Conservation (phyloP, 2,329 filamentous ascomycete genomes). For the Arthrinium phaeospermum region DNA sequence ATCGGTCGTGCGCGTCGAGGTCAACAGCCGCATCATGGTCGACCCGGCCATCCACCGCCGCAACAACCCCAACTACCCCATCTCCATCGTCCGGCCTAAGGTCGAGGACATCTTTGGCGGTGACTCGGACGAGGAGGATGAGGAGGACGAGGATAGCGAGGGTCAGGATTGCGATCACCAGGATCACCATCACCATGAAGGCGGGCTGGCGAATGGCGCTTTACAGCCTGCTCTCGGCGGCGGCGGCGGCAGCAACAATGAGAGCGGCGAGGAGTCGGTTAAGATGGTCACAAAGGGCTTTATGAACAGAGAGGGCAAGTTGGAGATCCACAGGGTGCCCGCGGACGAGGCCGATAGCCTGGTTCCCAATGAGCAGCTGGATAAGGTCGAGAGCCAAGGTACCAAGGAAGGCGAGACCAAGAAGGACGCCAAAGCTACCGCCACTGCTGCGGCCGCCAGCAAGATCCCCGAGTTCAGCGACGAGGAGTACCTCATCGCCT, state of each 20-base stretch:
- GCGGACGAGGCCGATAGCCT: constrained; percentile 44
- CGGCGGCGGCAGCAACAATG: not conserved
- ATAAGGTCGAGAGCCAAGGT: constrained; percentile 50
- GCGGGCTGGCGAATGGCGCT: not conserved
- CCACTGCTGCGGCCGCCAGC: not conserved
- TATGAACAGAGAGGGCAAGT: constrained; percentile 48
- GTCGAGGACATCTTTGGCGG: constrained; percentile 67
- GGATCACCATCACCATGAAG: not conserved
- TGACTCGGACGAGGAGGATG: constrained; percentile 50
- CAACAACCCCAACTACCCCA: constrained; percentile 84
- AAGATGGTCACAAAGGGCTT: constrained; percentile 60
- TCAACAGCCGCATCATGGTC: constrained; percentile 88
- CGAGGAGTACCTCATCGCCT: constrained; percentile 83
- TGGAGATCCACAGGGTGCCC: constrained; percentile 40
- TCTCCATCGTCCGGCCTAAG: constrained; percentile 75
- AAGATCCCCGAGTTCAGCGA: constrained; percentile 68
- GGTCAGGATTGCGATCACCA: not conserved
- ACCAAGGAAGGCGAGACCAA: constrained; percentile 30
- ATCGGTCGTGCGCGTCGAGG: constrained; percentile 76
- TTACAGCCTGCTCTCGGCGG: constrained; percentile 42
- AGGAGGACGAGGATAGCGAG: constrained; percentile 43
- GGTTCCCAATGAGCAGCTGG: constrained; percentile 57
- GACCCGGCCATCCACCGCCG: constrained; percentile 82
- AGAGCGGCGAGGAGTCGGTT: constrained; percentile 26
- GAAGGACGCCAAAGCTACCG: constrained; percentile 31